phyloP scores from a whole-genome alignment of 129 eudicot species.

The Lonicera japonica region DNA sequence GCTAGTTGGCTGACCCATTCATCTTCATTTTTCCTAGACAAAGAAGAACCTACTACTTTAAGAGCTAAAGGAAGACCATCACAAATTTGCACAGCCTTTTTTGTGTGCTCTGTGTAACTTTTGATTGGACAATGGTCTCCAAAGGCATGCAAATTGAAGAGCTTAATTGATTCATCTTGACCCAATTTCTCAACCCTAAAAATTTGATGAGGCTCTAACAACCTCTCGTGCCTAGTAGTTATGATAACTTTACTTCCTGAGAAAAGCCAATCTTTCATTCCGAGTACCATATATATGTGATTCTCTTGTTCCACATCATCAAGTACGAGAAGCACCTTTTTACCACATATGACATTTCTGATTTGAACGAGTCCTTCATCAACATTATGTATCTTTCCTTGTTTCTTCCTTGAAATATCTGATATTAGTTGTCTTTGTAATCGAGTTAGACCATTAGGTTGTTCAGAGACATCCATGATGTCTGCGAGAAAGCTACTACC shows the following conservation, averaged over 20 bases:
- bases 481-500: conserved; percentile 25
- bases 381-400: conserved; percentile 6
- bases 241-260: conserved; percentile 33
- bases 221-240: conserved; percentile 19
- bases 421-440: conserved; percentile 31
- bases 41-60: conserved; percentile 27
- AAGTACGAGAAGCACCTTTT: too few species aligned
- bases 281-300: conserved; percentile 30
- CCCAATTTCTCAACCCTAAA: neutral
- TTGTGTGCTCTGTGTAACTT: conserved; percentile 17
- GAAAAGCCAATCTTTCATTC: conserved; percentile 18
- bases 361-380: conserved; percentile 20
- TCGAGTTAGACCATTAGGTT: conserved; percentile 16
- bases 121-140: conserved; percentile 21
- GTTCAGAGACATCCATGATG: conserved; percentile 22
- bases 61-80: conserved; percentile 23
- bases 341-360: conserved; percentile 21
- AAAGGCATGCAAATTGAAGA: conserved; percentile 29
- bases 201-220: neutral
- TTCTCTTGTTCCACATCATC: conserved; percentile 23
- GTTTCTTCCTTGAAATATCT: conserved; percentile 22
- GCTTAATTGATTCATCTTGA: conserved; percentile 14
- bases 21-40: conserved; percentile 8
- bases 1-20: conserved; percentile 23
- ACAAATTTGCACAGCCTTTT: conserved; percentile 15